Evolutionary conservation across 148 eudicot species (phyloP).

Genomic region (Drosera capensis): DNA sequence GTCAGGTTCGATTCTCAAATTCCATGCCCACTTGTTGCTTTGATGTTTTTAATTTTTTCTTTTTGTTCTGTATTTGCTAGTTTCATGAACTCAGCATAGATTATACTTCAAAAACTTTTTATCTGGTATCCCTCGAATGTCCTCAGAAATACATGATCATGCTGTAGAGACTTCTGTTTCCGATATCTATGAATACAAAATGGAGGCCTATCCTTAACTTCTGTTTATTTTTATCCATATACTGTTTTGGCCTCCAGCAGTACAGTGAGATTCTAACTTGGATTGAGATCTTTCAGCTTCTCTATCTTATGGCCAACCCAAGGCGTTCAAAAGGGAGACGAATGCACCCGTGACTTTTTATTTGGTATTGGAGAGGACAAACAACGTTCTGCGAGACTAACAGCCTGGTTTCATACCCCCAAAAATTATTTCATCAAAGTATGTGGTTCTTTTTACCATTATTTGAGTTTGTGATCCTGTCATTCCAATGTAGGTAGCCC

Average conservation of each 20-base stretch:
- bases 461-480: background rate
- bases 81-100: background rate
- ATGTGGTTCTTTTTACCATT: constrained; percentile 4
- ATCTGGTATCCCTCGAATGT: background rate
- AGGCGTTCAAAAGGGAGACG: constrained; percentile 57
- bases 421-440: constrained; percentile 59
- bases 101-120: background rate
- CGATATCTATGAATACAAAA: background rate
- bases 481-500: background rate
- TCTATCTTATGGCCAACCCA: constrained; percentile 77
- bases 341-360: constrained; percentile 83
- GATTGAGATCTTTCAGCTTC: constrained; percentile 37
- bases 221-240: background rate
- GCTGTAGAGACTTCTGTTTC: background rate
- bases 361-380: constrained; percentile 88
- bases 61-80: background rate
- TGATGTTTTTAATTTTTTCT: background rate
- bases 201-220: background rate
- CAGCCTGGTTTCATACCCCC: constrained; percentile 99
- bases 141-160: too few relatives aligned
- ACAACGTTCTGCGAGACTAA: constrained; percentile 87
- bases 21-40: background rate
- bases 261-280: constrained; percentile 11
- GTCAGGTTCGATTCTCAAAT: constrained; percentile 43
- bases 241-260: background rate